Percentiles rank a stretch among this genome's conserved stretches.
Evolutionary conservation across 495 filamentous ascomycete species (phyloP).

Genomic region (Aspergillus hancockii): DNA sequence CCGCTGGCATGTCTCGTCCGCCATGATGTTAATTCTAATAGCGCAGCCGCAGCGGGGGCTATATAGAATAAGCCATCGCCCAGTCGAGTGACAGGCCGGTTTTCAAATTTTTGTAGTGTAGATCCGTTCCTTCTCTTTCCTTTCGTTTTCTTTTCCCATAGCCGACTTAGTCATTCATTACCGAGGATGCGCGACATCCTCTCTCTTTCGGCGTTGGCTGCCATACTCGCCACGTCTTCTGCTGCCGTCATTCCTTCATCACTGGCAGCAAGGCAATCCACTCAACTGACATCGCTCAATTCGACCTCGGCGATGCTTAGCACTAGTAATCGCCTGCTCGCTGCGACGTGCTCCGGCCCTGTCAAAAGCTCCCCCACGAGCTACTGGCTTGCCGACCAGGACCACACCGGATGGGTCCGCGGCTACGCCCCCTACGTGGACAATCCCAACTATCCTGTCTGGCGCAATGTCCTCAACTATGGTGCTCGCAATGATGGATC

Average conservation of each 20-base stretch:
- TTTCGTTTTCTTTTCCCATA: neutral
- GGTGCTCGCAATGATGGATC: constrained; percentile 48
- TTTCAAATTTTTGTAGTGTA: neutral
- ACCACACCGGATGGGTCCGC: constrained; percentile 31
- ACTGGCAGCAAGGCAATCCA: neutral
- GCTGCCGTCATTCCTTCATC: constrained; percentile 9
- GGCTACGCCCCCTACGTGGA: constrained; percentile 41
- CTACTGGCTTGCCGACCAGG: constrained; percentile 39
- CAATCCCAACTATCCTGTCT: constrained; percentile 51
- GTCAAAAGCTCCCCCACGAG: constrained; percentile 7
- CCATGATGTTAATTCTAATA: too few relatives aligned
- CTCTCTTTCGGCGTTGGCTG: neutral
- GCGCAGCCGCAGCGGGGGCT: too few relatives aligned
- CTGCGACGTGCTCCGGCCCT: constrained; percentile 16
- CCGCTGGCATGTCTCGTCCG: too few relatives aligned
- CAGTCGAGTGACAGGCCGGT: neutral
- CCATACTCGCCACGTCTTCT: neutral
- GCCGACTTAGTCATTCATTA: neutral
- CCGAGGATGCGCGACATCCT: constrained; percentile 6
- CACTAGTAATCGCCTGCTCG: neutral
- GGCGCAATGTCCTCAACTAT: constrained; percentile 57
- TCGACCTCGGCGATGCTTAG: neutral
- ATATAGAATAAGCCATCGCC: too few relatives aligned
- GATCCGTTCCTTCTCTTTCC: neutral
- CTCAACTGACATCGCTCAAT: neutral